Evolutionary conservation across 495 filamentous ascomycete genomes (phyloP), one percentile per base, ranked within the genome.

Genomic region (Viridothelium virens): DNA sequence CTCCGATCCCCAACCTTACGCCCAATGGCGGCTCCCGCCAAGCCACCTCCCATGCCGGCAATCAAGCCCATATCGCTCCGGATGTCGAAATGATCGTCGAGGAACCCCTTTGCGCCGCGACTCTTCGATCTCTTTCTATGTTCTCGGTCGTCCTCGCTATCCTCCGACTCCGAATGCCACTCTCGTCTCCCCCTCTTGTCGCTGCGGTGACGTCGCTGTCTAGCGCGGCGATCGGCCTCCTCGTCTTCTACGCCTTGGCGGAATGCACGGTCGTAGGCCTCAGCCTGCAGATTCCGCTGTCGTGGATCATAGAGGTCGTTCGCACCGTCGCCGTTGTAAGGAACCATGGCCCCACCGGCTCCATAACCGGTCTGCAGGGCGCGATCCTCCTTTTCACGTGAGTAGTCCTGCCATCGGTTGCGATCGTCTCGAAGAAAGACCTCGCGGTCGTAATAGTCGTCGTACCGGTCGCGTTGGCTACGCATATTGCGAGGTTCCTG

Each of bases 21-120:
- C 53, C 63, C 41, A 53, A 64, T 64, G 31, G 38, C 41, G 41
- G 63, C 63, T 34, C 53, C 53, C 5, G 53, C 53, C 31, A 59
- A 59, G 14, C 53, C 53, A 36, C 53, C 53, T 34, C 53, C 53
- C 31, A 59, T 31, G 31, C 53, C 53, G 7, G 31, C 53, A 59
- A 59, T 59, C 53, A 59, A 14, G 5, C 53, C 53, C 53, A 36
- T 59, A 14, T 59, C 31, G 31, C 53, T 59, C 25, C 18, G n/a
- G 31, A 36, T 36, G 31, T 59, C 53, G 31, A 59, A 59, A 36
- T 59, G 53, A 14, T 59, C 31, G 14, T 59, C 31, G 10, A 59
- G 14, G 53, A 59, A 59, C 7, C 14, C 5, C n/a, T 59, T 59
- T 36, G 53, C 5, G 3, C 31, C 31, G 31, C 53, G 53, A 14